Conservation (phyloP, 768 basidiomycete species). For the Russula sp. region DNA sequence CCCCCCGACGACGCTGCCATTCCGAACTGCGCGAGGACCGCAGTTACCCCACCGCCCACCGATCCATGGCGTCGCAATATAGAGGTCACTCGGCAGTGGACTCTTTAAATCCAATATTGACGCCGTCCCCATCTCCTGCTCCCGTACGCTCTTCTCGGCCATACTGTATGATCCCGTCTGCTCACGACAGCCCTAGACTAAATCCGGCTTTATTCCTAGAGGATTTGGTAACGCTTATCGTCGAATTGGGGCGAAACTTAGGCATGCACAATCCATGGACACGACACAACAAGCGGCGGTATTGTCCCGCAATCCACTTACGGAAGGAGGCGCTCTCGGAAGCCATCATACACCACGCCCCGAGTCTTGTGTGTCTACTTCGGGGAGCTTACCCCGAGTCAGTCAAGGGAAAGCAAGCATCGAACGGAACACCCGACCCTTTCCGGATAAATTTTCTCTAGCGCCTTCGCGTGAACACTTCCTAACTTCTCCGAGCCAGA, state of each 20-base stretch:
- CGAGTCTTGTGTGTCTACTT: conserved; percentile 13
- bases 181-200: conserved; percentile 17
- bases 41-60: conserved; percentile 6
- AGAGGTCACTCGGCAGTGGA: not conserved
- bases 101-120: not conserved
- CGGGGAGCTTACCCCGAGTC: conserved; percentile 21
- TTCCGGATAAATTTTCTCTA: conserved; percentile 10
- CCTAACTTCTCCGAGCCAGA: conserved; percentile 12
- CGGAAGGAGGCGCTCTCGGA: not conserved
- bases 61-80: conserved; percentile 14
- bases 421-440: conserved; percentile 8
- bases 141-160: conserved; percentile 1
- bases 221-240: conserved; percentile 19
- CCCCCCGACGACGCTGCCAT: not conserved
- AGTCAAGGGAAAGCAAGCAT: conserved; percentile 23
- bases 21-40: not conserved
- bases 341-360: not conserved
- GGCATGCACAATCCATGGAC: conserved; percentile 17
- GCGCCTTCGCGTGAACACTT: not conserved
- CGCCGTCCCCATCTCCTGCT: conserved; percentile 2
- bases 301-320: not conserved
- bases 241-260: conserved; percentile 21
- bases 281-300: conserved; percentile 7
- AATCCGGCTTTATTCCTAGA: conserved; percentile 14
- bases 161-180: not conserved